Base-by-base conservation (phyloP, 306 rosid species). In the Quercus parvula region DNA sequence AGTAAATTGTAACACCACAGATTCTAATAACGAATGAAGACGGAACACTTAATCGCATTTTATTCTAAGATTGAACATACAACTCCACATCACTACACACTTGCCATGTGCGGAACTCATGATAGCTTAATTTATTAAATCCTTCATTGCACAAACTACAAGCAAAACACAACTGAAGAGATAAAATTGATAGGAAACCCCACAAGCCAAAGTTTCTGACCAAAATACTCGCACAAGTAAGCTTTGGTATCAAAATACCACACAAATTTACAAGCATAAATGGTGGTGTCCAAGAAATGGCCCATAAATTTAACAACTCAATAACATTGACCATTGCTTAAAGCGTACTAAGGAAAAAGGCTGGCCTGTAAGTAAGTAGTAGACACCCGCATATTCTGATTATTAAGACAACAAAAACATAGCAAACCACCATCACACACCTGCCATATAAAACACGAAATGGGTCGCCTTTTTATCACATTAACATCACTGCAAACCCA, bases 41-140 rank as follows among this genome's bases (percentile, higher is more conserved):
- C 12, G 54, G 54, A 73, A 19, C 35, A 31, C 31, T 31, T 57
- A 51, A 33, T 57, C 56, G 28, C 12, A 27, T 27, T 24, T 35
- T 55, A 58, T 63, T 77, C 75, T 78, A 71, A 72, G 79, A n/a
- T 14, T 25, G 30, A 77, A 86, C 28, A 70, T 31, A 73, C 30
- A 80, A 71, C 55, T 75, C 78, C 64, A 70, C 70, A 61, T 61
- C 62, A 70, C 27, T 56, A 70, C 33, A 49, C 20, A 38, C 59
- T 57, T 63, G 61, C 72, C 71, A 66, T 74, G 63, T 57, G 75
- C 2, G 3, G 17, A 59, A 9, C 12, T 12, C 14, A 25, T 0
- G 25, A 27, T 24, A 59, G 15, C 54, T 49, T 2, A 59, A 59
- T 27, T 28, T 27, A 63, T 12, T 28, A 5, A 28, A 17, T 63